These are phyloP conservation scores for Lichtheimia ramosa DNA, from an alignment of 371 early-diverging fungal genomes.

Conservation along the genomic window DNA sequence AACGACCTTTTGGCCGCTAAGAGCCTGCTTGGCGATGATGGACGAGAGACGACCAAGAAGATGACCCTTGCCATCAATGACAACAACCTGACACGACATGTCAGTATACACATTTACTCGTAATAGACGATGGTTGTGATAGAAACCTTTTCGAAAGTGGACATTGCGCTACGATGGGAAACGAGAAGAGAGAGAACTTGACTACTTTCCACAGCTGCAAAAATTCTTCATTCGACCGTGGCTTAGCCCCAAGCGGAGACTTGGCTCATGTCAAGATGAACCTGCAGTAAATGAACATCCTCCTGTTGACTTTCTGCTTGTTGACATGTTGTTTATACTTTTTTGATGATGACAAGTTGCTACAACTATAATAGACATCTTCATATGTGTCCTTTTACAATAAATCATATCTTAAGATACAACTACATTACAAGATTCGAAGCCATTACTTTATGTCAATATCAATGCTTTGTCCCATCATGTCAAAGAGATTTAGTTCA, in stretches of 20 bases:
- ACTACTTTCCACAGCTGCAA: not conserved
- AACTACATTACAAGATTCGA: no score
- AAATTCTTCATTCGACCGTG: conserved; percentile 1
- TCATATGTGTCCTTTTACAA: no score
- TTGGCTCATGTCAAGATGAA: no score
- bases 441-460: no score
- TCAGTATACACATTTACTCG: not conserved
- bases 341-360: no score
- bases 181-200: conserved; percentile 16
- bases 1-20: conserved; percentile 96
- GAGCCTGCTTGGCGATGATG: conserved; percentile 97
- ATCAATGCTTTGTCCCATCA: no score
- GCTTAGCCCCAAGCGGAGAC: not conserved
- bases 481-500: no score
- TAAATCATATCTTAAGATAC: no score
- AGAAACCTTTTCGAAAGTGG: conserved; percentile 46
- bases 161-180: conserved; percentile 26
- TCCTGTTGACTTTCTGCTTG: no score
- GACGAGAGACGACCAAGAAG: conserved; percentile 98
- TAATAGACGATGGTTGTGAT: not conserved
- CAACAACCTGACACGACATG: conserved; percentile 74
- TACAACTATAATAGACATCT: no score
- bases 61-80: conserved; percentile 99
- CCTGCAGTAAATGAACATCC: no score
- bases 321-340: no score